These are phyloP conservation scores for Taiwanofungus camphoratus DNA, from an alignment of 1,284 basidiomycete species.

Conservation along the genomic window DNA sequence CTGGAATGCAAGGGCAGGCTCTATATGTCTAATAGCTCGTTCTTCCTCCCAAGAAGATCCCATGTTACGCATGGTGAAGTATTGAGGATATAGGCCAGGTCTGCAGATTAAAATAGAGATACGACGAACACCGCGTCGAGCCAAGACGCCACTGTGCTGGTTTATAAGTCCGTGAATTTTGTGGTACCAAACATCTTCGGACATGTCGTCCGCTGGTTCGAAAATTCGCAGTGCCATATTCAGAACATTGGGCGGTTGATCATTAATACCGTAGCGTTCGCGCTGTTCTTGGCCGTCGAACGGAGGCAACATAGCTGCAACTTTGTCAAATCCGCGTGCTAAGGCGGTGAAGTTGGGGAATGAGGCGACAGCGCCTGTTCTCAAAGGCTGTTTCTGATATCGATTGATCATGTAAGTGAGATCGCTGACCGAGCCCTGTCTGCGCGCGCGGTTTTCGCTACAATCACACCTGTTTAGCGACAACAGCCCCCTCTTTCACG, in stretches of 20 bases:
- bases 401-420: slow-evolving; percentile 84
- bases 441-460: slow-evolving; percentile 39
- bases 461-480: slow-evolving; percentile 6
- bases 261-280: slow-evolving; percentile 69
- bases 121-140: slow-evolving; percentile 81
- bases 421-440: slow-evolving; percentile 87
- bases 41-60: slow-evolving; percentile 87
- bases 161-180: slow-evolving; percentile 76
- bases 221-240: slow-evolving; percentile 90
- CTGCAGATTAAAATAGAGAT: slow-evolving; percentile 92
- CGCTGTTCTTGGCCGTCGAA: slow-evolving; percentile 70
- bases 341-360: slow-evolving; percentile 77
- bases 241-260: slow-evolving; percentile 84
- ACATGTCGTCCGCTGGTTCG: slow-evolving; percentile 67
- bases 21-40: slow-evolving; percentile 95
- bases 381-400: slow-evolving; percentile 80
- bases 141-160: slow-evolving; percentile 58
- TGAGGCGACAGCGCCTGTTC: slow-evolving; percentile 85
- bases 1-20: slow-evolving; percentile 98
- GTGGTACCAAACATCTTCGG: slow-evolving; percentile 77
- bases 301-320: slow-evolving; percentile 60
- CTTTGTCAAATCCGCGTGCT: slow-evolving; percentile 68
- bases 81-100: slow-evolving; percentile 88
- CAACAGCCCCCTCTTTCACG: slow-evolving; percentile 19
- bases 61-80: slow-evolving; percentile 85